A percentile compares a stretch with the other conserved stretches of the same genome.
These are phyloP conservation scores for Leucogyrophana mollusca DNA, from an alignment of 768 basidiomycete genomes.

Conservation along the genomic window DNA sequence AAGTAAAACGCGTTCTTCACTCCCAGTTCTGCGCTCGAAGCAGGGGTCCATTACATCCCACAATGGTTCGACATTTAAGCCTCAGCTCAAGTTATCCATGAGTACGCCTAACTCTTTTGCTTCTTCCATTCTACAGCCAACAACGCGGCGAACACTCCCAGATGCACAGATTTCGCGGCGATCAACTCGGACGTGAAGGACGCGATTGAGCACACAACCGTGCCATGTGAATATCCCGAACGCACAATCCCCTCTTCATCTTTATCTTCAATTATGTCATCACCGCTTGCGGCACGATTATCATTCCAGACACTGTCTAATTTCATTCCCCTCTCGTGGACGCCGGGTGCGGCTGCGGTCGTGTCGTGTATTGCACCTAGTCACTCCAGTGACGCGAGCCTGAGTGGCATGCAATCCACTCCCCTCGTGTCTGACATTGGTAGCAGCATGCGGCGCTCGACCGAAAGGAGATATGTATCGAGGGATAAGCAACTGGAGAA, in stretches of 20 bases:
- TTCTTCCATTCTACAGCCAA: slow-evolving; percentile 35
- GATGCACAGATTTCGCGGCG: slow-evolving; percentile 34
- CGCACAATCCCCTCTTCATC: slow-evolving; percentile 32
- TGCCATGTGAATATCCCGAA: slow-evolving; percentile 22
- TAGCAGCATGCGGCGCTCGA: slow-evolving; percentile 9
- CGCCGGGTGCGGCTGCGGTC: slow-evolving; percentile 36
- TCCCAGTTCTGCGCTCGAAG: slow-evolving; percentile 25
- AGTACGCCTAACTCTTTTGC: slow-evolving; percentile 62
- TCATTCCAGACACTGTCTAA: slow-evolving; percentile 61
- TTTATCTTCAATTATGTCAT: slow-evolving; percentile 49
- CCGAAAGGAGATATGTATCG: slow-evolving; percentile 47
- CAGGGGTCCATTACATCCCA: slow-evolving; percentile 19
- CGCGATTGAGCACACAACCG: slow-evolving; percentile 18
- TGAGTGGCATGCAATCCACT: slow-evolving; percentile 9
- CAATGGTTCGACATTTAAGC: slow-evolving; percentile 65
- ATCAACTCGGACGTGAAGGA: slow-evolving; percentile 30
- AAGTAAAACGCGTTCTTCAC: slow-evolving; percentile 39
- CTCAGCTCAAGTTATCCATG: slow-evolving; percentile 44
- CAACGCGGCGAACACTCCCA: slow-evolving; percentile 28
- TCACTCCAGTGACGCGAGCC: slow-evolving; percentile 10
- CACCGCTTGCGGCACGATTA: slow-evolving; percentile 53
- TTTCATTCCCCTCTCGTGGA: slow-evolving; percentile 56
- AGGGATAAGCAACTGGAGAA: slow-evolving; percentile 67
- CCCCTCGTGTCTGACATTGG: slow-evolving; percentile 10
- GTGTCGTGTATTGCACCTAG: slow-evolving; percentile 21